These are phyloP conservation scores for Microsporum audouinii DNA, from an alignment of 2,329 filamentous ascomycete species.

Conservation along the genomic window DNA sequence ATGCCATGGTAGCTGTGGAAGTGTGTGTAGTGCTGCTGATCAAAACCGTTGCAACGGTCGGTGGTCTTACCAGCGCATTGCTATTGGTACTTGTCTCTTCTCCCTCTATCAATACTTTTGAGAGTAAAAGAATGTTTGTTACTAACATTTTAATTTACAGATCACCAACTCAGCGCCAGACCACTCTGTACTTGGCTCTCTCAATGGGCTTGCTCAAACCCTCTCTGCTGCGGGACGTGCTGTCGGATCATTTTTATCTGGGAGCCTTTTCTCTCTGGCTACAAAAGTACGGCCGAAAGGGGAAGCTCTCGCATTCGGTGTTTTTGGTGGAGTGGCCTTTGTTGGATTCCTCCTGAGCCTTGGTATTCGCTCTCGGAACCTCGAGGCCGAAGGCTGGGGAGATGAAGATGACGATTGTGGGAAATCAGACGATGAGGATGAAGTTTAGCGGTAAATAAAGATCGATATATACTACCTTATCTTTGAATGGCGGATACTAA, in stretches of 20 bases:
- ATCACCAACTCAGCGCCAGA: constrained; percentile 90
- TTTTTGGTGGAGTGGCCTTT: constrained; percentile 75
- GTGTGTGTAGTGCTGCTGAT: constrained; percentile 69
- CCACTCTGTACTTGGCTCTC: constrained; percentile 69
- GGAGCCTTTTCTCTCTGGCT: constrained; percentile 71
- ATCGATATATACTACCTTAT: not conserved
- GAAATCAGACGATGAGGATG: constrained; percentile 36
- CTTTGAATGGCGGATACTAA: not conserved
- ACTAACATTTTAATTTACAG: constrained; percentile 33
- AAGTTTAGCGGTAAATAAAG: not conserved
- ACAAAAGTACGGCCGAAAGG: constrained; percentile 65
- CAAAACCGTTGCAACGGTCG: constrained; percentile 83
- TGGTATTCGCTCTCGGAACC: constrained; percentile 54
- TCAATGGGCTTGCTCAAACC: constrained; percentile 90
- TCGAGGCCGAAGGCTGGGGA: constrained; percentile 48
- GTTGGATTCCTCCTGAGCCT: constrained; percentile 70
- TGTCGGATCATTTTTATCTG: constrained; percentile 77
- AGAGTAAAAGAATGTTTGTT: not conserved
- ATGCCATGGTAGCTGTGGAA: constrained; percentile 64
- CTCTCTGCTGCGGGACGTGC: constrained; percentile 83
- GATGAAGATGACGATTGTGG: constrained; percentile 32
- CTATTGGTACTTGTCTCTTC: constrained; percentile 52
- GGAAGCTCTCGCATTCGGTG: constrained; percentile 71
- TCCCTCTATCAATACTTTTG: not conserved
- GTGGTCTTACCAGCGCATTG: constrained; percentile 79